A percentile compares a stretch with the other conserved stretches of the same genome.
phyloP scores from a whole-genome alignment of 768 basidiomycete genomes.

The Mycena alexandri region DNA sequence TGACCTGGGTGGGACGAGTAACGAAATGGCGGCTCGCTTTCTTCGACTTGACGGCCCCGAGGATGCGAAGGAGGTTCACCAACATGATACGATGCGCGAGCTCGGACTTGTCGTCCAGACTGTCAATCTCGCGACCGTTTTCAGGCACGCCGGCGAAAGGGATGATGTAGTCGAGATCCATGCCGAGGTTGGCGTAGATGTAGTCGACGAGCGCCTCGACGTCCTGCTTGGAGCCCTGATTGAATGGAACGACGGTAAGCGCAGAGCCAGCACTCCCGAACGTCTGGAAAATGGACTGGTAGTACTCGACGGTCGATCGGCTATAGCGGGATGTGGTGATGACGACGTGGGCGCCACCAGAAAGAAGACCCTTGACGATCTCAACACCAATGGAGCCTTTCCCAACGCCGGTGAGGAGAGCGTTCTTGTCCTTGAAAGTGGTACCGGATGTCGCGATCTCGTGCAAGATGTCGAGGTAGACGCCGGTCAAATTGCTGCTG shows the following conservation, averaged over 20 bases:
- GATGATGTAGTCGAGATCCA: conserved; percentile 98
- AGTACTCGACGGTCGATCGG: conserved; percentile 96
- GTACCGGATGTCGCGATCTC: conserved; percentile 99
- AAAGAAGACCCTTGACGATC: conserved; percentile 95
- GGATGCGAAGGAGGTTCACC: conserved; percentile 94
- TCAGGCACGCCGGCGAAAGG: conserved; percentile 99
- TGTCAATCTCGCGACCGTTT: conserved; percentile 98
- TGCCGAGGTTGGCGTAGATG: conserved; percentile 93
- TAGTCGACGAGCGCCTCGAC: conserved; percentile 98
- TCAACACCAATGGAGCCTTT: conserved; percentile 98
- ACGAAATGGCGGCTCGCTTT: conserved; percentile 97
- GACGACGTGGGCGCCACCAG: conserved; percentile 96
- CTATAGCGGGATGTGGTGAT: conserved; percentile 98
- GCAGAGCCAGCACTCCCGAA: conserved; percentile 96
- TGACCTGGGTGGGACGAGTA: conserved; percentile 98
- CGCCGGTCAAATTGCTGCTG: conserved; percentile 94
- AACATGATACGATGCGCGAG: conserved; percentile 99
- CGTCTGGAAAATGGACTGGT: conserved; percentile 97
- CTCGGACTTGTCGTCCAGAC: conserved; percentile 96
- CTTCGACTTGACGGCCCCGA: conserved; percentile 98
- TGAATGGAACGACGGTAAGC: conserved; percentile 98
- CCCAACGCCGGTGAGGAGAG: conserved; percentile 96
- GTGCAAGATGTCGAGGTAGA: conserved; percentile 96
- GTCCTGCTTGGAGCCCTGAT: conserved; percentile 98
- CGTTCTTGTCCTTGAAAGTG: conserved; percentile 99